These are phyloP conservation scores for Backusella morwellensis DNA, from an alignment of 192 early-diverging fungal genomes.

Conservation along the genomic window DNA sequence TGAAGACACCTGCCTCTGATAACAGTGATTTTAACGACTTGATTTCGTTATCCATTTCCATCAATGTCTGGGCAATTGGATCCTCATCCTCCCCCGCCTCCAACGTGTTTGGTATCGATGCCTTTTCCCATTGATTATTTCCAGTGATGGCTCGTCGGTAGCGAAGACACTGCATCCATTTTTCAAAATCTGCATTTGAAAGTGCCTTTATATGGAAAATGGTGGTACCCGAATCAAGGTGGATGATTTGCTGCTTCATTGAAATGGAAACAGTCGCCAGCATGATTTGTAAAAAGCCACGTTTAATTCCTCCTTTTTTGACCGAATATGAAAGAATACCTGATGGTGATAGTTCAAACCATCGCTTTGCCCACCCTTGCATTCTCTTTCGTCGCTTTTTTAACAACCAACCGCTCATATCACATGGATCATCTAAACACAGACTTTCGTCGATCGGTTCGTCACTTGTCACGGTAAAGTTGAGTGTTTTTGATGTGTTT, in stretches of 20 bases:
- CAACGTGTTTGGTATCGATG: background rate
- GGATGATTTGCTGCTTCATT: constrained; percentile 67
- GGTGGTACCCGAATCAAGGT: constrained; percentile 84
- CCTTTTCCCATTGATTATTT: background rate
- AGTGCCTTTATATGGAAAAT: constrained; percentile 83
- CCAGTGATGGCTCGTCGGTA: background rate
- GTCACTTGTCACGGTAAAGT: constrained; percentile 47
- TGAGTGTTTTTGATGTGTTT: constrained; percentile 49
- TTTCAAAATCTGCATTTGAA: constrained; percentile 63
- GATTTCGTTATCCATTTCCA: constrained; percentile 22
- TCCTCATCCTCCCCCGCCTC: background rate
- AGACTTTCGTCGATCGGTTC: constrained; percentile 19
- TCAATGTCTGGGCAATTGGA: background rate
- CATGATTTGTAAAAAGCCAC: constrained; percentile 62
- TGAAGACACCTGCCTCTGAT: background rate
- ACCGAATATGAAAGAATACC: constrained; percentile 80
- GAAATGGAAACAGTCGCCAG: constrained; percentile 64
- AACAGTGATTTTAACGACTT: constrained; percentile 26
- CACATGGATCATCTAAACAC: constrained; percentile 35
- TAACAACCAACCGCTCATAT: constrained; percentile 51
- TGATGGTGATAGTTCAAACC: constrained; percentile 73
- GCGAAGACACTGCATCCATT: constrained; percentile 51
- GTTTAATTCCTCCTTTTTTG: constrained; percentile 60
- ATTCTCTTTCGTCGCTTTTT: constrained; percentile 62
- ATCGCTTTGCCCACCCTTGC: constrained; percentile 88